These are phyloP conservation scores for Pythium sukuiense DNA, from an alignment of 352 stramenopile species.

Conservation along the genomic window DNA sequence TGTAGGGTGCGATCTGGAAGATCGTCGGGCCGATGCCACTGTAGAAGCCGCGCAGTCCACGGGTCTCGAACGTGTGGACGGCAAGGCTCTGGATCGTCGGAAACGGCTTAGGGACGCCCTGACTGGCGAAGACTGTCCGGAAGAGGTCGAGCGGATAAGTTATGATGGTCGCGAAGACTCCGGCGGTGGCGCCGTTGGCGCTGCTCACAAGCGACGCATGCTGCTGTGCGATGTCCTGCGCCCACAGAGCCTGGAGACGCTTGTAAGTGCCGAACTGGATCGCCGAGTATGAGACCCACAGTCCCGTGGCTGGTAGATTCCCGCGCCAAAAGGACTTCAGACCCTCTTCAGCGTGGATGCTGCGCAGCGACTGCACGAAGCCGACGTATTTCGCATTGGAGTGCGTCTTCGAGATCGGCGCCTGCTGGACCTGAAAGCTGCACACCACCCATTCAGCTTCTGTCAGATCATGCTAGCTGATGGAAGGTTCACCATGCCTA, in stretches of 20 bases:
- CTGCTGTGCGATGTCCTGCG: slow-evolving; percentile 19
- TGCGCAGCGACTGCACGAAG: slow-evolving; percentile 54
- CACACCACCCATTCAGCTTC: neutral
- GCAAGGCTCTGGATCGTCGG: slow-evolving; percentile 78
- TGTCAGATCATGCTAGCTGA: neutral
- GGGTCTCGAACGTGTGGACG: slow-evolving; percentile 63
- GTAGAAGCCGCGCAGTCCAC: slow-evolving; percentile 88
- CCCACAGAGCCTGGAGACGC: slow-evolving; percentile 44
- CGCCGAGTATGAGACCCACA: slow-evolving; percentile 84
- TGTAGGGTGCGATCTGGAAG: slow-evolving; percentile 94
- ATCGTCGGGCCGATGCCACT: slow-evolving; percentile 84
- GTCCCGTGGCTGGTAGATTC: slow-evolving; percentile 69
- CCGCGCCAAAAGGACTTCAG: slow-evolving; percentile 81
- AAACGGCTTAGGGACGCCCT: slow-evolving; percentile 84
- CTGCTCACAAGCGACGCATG: slow-evolving; percentile 53
- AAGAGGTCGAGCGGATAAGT: slow-evolving; percentile 96
- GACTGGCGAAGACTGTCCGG: slow-evolving; percentile 92
- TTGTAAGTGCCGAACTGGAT: slow-evolving; percentile 77
- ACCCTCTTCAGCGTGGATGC: slow-evolving; percentile 81
- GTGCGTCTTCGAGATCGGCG: slow-evolving; percentile 35
- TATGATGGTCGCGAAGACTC: slow-evolving; percentile 80
- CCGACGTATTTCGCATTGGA: slow-evolving; percentile 47
- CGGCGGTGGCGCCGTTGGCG: slow-evolving; percentile 82
- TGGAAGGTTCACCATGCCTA: neutral
- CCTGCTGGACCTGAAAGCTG: slow-evolving; percentile 77